A percentile compares a stretch with the other conserved stretches of the same genome.
Evolutionary conservation across 306 rosid species (phyloP).

Genomic region (Datisca glomerata): DNA sequence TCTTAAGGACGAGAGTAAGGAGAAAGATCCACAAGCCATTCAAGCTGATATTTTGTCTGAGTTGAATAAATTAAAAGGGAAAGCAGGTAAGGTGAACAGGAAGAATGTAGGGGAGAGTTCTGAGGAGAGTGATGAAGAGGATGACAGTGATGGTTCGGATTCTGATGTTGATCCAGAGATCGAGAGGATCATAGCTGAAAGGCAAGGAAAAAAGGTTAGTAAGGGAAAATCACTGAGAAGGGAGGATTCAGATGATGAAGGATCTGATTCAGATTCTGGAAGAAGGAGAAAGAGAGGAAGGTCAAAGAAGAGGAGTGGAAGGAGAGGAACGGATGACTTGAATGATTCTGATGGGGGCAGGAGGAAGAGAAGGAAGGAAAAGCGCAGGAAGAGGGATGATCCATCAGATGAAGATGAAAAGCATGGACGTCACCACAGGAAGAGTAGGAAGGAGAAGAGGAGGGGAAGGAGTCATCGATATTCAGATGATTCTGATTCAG

Average conservation of each 20-base stretch:
- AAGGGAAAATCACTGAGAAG: constrained; percentile 36
- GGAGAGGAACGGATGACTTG: constrained; percentile 45
- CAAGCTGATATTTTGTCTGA: constrained; percentile 43
- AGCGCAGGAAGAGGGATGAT: constrained; percentile 36
- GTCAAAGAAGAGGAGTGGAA: constrained; percentile 59
- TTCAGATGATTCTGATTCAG: constrained; percentile 56
- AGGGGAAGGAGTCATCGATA: constrained; percentile 45
- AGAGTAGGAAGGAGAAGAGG: constrained; percentile 42
- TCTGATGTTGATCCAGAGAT: constrained; percentile 70
- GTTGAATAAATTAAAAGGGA: constrained; percentile 53
- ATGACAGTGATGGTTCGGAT: constrained; percentile 58
- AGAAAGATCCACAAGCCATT: constrained; percentile 46
- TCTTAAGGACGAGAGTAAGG: constrained; percentile 49
- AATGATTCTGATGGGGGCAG: constrained; percentile 47
- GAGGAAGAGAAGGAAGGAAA: constrained; percentile 50
- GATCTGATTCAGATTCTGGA: constrained; percentile 30
- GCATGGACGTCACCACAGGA: constrained; percentile 13
- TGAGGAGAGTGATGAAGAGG: constrained; percentile 56
- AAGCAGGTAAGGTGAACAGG: constrained; percentile 25
- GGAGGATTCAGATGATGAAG: constrained; percentile 34
- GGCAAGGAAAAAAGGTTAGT: constrained; percentile 39
- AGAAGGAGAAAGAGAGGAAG: constrained; percentile 69
- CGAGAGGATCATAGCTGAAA: constrained; percentile 61
- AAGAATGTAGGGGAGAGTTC: constrained; percentile 35
- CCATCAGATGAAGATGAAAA: constrained; percentile 33